Base-by-base conservation (phyloP, 768 basidiomycete genomes). In the Sistotremastrum suecicum region DNA sequence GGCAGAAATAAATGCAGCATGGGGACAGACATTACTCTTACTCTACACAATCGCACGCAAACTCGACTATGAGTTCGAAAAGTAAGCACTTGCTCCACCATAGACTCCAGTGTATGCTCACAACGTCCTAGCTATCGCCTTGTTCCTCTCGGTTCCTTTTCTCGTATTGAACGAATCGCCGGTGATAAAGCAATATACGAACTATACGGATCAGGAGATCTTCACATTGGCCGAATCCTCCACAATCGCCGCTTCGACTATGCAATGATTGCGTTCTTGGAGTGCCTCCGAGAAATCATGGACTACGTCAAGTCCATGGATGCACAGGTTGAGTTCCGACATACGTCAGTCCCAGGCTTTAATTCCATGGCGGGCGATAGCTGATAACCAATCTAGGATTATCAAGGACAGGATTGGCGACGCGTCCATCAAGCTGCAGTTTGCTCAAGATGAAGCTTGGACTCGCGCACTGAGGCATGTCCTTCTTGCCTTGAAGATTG, bases 1-100 rank as follows among this genome's bases (percentile, higher is more conserved):
- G 92, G 77, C 88, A 3, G 95, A 99, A 63, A 91, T 98, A 60
- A 98, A 98, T 57, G 95, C 95, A 7, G 95, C 95, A 11, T 95
- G 94, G 91, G 95, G 95, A 1, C 83, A 95, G 58, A 88, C 92
- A 0, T 68, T 94, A n/a, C 70, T 98, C 11, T 69, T 98, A 46
- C 65, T 97, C 34, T 86, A 94, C 56, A 89, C 89, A 5, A 76
- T 99, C 42, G 89, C 89, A 7, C 72, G 83, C 46, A 99, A 97
- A 63, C 75, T 95, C 9, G 90, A 89, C 50, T 88, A 80, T 56
- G 76, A 75, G 3, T 97, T 95, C 54, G 80, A 83, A 56, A 77
- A 78, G 91, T 91, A 62, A 53, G 78, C 54, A 4, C 20, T 38
- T 37, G 36, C 5, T 40, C 31, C 5, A 9, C 5, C 32, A 30